Conservation (phyloP, 805 yeast species). For the Hemisphaericaspora nanyangensis region DNA sequence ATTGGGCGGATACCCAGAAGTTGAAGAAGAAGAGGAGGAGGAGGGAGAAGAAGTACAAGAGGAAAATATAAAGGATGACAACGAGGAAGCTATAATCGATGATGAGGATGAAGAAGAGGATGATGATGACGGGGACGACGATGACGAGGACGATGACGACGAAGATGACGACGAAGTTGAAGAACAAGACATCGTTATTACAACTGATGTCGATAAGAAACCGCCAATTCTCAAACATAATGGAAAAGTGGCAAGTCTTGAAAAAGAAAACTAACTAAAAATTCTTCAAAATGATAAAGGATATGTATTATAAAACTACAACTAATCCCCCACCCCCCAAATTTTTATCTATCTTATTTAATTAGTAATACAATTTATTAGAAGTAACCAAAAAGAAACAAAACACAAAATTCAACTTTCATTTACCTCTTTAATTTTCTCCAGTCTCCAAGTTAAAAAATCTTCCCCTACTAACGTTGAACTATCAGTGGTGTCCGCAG, state of each 20-base stretch:
- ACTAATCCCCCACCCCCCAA: too few relatives aligned
- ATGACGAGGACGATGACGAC: slow-evolving; percentile 12
- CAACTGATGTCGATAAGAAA: too few relatives aligned
- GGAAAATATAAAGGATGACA: slow-evolving; percentile 33
- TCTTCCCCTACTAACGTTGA: slow-evolving; percentile 40
- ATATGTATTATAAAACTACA: too few relatives aligned
- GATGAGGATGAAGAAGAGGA: slow-evolving; percentile 46
- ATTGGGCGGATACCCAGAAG: slow-evolving; percentile 52
- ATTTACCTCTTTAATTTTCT: slow-evolving; percentile 26
- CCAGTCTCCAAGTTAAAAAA: slow-evolving; percentile 38
- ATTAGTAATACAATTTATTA: too few relatives aligned
- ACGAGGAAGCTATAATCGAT: slow-evolving; percentile 36
- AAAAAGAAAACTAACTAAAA: too few relatives aligned
- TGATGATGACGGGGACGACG: slow-evolving; percentile 23
- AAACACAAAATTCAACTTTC: neutral
- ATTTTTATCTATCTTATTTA: too few relatives aligned
- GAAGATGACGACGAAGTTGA: slow-evolving; percentile 7
- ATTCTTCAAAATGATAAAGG: too few relatives aligned
- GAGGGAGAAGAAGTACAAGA: slow-evolving; percentile 40
- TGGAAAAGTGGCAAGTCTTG: too few relatives aligned
- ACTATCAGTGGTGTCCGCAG: slow-evolving; percentile 24
- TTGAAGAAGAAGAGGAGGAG: slow-evolving; percentile 48
- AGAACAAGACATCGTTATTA: too few relatives aligned
- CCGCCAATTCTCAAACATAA: too few relatives aligned
- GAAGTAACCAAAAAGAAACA: neutral